Evolutionary conservation across 2,329 filamentous ascomycete species (phyloP), one percentile per base, ranked within the genome.

Genomic region (Dendrostoma leiphaemia): DNA sequence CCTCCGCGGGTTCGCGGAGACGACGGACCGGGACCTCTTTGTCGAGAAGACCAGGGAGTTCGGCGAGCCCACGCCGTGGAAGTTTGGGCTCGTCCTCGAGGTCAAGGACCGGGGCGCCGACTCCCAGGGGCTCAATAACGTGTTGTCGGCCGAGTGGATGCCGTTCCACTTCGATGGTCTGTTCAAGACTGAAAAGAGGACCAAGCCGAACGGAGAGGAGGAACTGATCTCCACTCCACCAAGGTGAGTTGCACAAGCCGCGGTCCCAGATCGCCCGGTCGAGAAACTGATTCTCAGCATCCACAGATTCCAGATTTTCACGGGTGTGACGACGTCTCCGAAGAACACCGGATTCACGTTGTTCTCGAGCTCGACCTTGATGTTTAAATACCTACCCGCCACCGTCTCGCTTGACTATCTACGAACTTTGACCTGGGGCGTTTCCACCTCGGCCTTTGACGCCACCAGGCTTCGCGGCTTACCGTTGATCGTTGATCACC

Each of bases 81-180:
- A 75, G 53, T 82, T 81, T 49, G 81, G 78, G 0, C 63, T 79
- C 1, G 64, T 80, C 2, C 70, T 79, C 1, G 75, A 80, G 48
- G 76, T 81, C 35, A 79, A 78, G 57, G 78, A 81, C 57, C 68
- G 69, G 2, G 77, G 75, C 0, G 63, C 65, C 1, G 69, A 76
- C 6, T 70, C 72, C 0, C 65, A 69, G 10, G 71, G 74, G 0
- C 64, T 75, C 19, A 82, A 82, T 58, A 82, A 81, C 37, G 77
- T 82, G 3, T 69, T 80, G 2, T 80, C 76, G 0, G 71, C 73
- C 2, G 79, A 82, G 54, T 75, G 75, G 57, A 81, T 83, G 79
- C 80, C 81, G 0, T 80, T 81, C 64, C 80, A 83, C 59, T 83
- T 75, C 34, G 80, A 83, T 47, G 81, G 80, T 0, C 65, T 82